These are phyloP conservation scores for Mesotaenium endlicherianum DNA, from an alignment of 139 green algal genomes.

Conservation along the genomic window DNA sequence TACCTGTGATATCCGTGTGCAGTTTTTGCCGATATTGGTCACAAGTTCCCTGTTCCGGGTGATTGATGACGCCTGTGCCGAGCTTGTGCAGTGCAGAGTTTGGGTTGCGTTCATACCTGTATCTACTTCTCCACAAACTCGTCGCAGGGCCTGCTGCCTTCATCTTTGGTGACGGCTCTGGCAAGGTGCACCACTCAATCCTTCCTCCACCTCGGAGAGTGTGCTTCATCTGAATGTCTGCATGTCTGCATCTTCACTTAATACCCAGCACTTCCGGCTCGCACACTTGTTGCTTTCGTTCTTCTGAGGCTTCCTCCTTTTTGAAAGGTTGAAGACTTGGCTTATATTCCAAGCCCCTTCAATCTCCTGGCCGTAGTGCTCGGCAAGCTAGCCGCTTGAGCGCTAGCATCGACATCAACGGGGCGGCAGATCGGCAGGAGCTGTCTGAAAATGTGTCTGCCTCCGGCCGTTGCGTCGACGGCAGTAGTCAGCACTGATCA, in stretches of 20 bases:
- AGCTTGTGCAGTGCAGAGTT: slow-evolving; percentile 63
- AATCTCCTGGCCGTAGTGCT: no score
- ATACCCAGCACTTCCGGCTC: no score
- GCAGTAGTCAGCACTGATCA: no score
- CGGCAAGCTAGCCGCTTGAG: no score
- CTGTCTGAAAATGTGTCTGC: no score
- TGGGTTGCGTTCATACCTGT: slow-evolving; percentile 77
- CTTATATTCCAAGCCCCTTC: no score
- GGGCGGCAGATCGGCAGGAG: no score
- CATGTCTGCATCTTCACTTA: neutral
- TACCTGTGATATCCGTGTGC: neutral
- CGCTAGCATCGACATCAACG: no score
- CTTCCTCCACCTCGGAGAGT: neutral
- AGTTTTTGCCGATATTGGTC: neutral
- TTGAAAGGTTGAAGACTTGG: no score
- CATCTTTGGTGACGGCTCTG: slow-evolving; percentile 42
- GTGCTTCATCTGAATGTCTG: neutral
- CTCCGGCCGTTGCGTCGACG: no score
- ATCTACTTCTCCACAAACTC: slow-evolving; percentile 72
- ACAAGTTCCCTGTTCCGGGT: neutral
- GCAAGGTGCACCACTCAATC: slow-evolving; percentile 15
- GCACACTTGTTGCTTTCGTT: no score
- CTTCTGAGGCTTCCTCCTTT: no score
- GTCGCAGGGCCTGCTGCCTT: slow-evolving; percentile 43
- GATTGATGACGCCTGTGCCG: neutral